Base-by-base conservation (phyloP, 495 filamentous ascomycete genomes). In the Tuber aestivum region DNA sequence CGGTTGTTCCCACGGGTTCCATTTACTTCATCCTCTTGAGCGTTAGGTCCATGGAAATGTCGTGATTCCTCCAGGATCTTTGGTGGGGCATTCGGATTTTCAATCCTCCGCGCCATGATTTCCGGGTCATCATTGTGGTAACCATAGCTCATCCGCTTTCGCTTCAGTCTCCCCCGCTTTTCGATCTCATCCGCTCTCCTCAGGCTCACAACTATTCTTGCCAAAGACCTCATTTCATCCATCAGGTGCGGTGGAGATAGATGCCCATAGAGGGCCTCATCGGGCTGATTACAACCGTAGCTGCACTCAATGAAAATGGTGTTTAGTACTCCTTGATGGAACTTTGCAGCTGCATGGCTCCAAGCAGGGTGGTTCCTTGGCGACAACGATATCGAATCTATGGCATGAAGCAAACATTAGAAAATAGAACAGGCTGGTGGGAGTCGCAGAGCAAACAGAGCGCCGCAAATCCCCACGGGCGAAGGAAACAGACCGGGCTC, bases 231-330 rank as follows among this genome's bases (percentile, higher is more conserved):
- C 80, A 99, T 85, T 83, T 99, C 95, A 38, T 89, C 86, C 65
- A 91, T 87, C 6, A 99, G 84, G 82, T 93, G 94, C 7, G 91
- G 87, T 1, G 95, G 95, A 10, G 91, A 90, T 3, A 99, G 87
- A 81, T 99, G 95, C 2, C 95, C 95, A 81, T 92, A 99, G 3
- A 99, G 87, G 12, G 88, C 87, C 41, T 90, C 89, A 72, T 94
- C 91, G 23, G 89, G 86, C 77, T 92, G 90, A 12, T 87, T 87
- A 80, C 97, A 90, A 77, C 92, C 92, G 83, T 93, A 99, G 42
- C 92, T 95, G 83, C 95, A 98, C 86, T 99, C 95, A 79, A 99
- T 97, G 81, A 97, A 93, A 10, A 99, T 91, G 16, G 91, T 94
- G 1, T 86, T 85, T 2, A 99, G 87, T 18, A 87, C 85, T 1